Evolutionary conservation across 805 yeast genomes (phyloP), one percentile per base, ranked within the genome.

Genomic region (Ogataea trehalophila): DNA sequence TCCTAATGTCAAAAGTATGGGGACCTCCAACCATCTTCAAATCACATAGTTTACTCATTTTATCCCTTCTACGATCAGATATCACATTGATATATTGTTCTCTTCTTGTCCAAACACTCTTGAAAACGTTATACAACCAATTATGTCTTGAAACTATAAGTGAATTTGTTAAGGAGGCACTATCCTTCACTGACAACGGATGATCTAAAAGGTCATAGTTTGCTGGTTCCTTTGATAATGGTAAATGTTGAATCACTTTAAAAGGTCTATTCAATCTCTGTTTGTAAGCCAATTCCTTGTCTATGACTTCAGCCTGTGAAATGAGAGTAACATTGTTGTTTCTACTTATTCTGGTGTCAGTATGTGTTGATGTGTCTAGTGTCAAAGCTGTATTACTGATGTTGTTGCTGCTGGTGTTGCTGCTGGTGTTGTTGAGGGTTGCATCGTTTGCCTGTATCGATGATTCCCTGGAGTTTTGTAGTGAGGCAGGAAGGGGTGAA

Each of bases 21-120:
- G 97, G 96, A 0, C 97, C 98, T 20, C 85, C 73, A 11, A 73
- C 71, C 67, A 90, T 66, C 1, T 71, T 68, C 50, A 91, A 81
- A 55, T 91, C 97, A 55, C 92, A 80, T 47, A 94, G 69, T 61
- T 89, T 90, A 50, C 89, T 84, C 96, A 91, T 90, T 47, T 82
- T 82, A 53, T 92, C 97, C 57, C 95, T 66, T 57, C 68, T 75
- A 38, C 68, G 65, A 47, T 72, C 74, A 50, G 72, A 62, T 46
- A 67, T 62, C 62, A 73, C 62, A 70, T 79, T 46, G 73, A 52
- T 82, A 76, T 46, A 81, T 65, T 49, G 81, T 29, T 68, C 72
- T 46, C 67, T 61, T 48, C 70, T 57, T 2, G 70, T 66, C 96
- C 97, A 92, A 57, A 82, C 88, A 41, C 85, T 72, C 49, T 79